These are phyloP conservation scores for Trichophyton benhamiae DNA, from an alignment of 2,329 filamentous ascomycete species.

Conservation along the genomic window DNA sequence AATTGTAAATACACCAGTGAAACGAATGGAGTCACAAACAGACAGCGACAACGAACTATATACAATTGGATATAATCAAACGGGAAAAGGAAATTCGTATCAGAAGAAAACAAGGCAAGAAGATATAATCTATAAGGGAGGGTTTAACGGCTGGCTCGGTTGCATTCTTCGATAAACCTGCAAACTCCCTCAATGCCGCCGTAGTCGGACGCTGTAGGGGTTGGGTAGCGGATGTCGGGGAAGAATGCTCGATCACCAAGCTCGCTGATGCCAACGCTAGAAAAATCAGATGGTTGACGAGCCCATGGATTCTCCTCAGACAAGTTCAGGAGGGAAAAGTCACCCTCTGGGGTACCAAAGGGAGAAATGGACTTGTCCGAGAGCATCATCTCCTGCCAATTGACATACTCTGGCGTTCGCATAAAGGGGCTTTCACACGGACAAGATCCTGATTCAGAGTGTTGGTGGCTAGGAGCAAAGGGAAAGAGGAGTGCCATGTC, in stretches of 20 bases:
- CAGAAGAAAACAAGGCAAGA: not conserved
- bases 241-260: slow-evolving; percentile 31
- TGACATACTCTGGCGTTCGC: slow-evolving; percentile 32
- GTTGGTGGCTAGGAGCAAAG: slow-evolving; percentile 56
- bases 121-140: not conserved
- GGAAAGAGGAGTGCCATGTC: slow-evolving; percentile 72
- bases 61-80: not conserved
- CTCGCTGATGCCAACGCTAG: slow-evolving; percentile 46
- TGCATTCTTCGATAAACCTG: slow-evolving; percentile 52
- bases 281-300: slow-evolving; percentile 41
- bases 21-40: slow-evolving; percentile 3
- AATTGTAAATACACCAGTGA: slow-evolving; percentile 3
- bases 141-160: slow-evolving; percentile 33
- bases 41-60: slow-evolving; percentile 4
- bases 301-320: slow-evolving; percentile 43
- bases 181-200: slow-evolving; percentile 55
- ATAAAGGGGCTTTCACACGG: slow-evolving; percentile 21
- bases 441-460: slow-evolving; percentile 25
- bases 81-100: slow-evolving; percentile 10
- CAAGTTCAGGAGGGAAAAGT: slow-evolving; percentile 33
- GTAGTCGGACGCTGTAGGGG: slow-evolving; percentile 39
- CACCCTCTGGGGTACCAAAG: slow-evolving; percentile 20
- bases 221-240: slow-evolving; percentile 23
- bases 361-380: slow-evolving; percentile 18
- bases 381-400: slow-evolving; percentile 46